Base-by-base conservation (phyloP, 2,329 filamentous ascomycete genomes). In the Cytospora piceicola region DNA sequence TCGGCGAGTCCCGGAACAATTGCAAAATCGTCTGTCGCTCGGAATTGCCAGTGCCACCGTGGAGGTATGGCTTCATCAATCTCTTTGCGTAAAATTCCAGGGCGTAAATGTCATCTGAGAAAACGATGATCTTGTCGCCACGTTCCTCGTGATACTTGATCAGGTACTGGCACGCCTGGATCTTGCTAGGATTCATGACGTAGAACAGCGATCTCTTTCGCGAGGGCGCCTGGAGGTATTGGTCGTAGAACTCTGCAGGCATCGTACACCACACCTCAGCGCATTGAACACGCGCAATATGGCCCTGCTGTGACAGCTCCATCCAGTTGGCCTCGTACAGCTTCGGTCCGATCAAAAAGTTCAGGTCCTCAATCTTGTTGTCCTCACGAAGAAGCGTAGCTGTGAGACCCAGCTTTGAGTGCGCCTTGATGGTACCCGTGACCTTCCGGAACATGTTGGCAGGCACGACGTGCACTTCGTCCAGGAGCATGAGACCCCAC, bases 301-400 rank as follows among this genome's bases (percentile, higher is more conserved):
- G 94, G 0, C 95, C 95, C 78, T 97, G 93, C 73, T 97, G 92
- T 1, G 94, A 95, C 51, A 99, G 85, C 77, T 99, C 95, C 89
- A 98, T 97, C 95, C 95, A 99, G 76, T 99, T 99, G 32, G 95
- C 95, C 78, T 99, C 95, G 75, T 97, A 99, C 0, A 99, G 83
- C 77, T 99, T 99, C 0, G 95, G 95, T 0, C 95, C 95, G 73
- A 99, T 98, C 66, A 99, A 80, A 75, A 98, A 99, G 77, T 99
- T 99, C 55, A 99, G 79, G 81, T 98, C 94, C 30, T 92, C 92
- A 75, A 99, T 99, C 80, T 98, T 98, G 82, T 99, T 94, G 73
- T 99, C 95, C 78, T 99, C 95, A 81, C 95, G 88, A 20, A 99
- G 87, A 14, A 99, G 81, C 0, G 95, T 99, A 0, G 95, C 95